Percentiles rank a stretch among this genome's conserved stretches.
These are phyloP conservation scores for Hyaloscypha hepaticicola DNA, from an alignment of 495 filamentous ascomycete species.

Conservation along the genomic window DNA sequence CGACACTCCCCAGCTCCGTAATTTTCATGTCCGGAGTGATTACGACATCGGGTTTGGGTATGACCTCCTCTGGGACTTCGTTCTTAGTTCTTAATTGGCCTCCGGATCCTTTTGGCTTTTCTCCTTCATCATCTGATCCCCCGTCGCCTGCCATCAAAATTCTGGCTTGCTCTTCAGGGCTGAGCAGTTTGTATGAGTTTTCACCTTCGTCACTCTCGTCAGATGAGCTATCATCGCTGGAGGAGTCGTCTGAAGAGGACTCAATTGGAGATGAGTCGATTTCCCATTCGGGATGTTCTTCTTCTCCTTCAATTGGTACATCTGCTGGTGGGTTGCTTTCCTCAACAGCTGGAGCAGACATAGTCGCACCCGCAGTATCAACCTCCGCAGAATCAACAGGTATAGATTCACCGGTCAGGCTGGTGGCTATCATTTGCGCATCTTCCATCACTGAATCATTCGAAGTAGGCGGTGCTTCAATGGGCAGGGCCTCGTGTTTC, in stretches of 20 bases:
- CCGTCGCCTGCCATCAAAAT: constrained; percentile 75
- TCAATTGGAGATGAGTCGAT: constrained; percentile 51
- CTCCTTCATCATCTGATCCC: constrained; percentile 66
- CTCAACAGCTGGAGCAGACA: background rate
- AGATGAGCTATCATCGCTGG: constrained; percentile 45
- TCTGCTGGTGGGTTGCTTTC: background rate
- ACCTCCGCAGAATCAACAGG: background rate
- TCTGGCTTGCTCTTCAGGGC: constrained; percentile 73
- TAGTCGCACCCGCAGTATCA: background rate
- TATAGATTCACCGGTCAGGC: background rate
- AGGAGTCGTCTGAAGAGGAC: constrained; percentile 55
- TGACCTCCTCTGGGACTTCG: constrained; percentile 64
- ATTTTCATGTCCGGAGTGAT: constrained; percentile 76
- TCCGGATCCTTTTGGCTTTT: constrained; percentile 43
- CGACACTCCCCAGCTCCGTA: constrained; percentile 66
- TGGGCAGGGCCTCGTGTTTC: background rate
- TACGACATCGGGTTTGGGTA: constrained; percentile 70
- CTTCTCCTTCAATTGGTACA: background rate
- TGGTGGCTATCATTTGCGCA: background rate
- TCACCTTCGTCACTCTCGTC: constrained; percentile 58
- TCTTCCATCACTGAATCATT: background rate
- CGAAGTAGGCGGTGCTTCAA: background rate
- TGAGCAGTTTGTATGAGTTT: constrained; percentile 70
- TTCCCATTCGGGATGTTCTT: constrained; percentile 49
- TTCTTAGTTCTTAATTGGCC: constrained; percentile 67